These are phyloP conservation scores for Globisporangium heterothallicum DNA, from an alignment of 352 stramenopile species.

Conservation along the genomic window DNA sequence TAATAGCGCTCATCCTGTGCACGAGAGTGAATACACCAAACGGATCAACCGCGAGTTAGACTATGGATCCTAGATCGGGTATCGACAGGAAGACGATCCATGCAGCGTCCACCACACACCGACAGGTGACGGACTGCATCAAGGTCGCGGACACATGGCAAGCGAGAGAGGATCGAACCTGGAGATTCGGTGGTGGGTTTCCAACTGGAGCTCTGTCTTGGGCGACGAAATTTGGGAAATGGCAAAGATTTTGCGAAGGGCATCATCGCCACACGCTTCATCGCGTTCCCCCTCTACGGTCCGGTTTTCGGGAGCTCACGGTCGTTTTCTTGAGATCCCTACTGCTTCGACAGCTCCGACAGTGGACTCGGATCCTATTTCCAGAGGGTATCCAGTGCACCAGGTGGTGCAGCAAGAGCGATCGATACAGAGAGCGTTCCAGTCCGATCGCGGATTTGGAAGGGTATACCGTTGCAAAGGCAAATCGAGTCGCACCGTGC, in stretches of 20 bases:
- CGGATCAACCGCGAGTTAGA: slow-evolving; percentile 4
- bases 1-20: slow-evolving; percentile 51
- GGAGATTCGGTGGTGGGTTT: slow-evolving; percentile 1
- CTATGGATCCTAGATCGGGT: neutral
- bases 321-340: no score
- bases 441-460: neutral
- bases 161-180: neutral
- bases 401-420: no score
- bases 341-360: neutral
- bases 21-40: neutral
- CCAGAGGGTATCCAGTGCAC: neutral
- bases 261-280: neutral
- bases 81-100: neutral
- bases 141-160: no score
- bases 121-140: neutral
- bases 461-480: neutral
- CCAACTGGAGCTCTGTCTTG: slow-evolving; percentile 6
- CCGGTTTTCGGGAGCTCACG: neutral
- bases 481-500: neutral
- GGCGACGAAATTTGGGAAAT: slow-evolving; percentile 4
- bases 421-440: neutral
- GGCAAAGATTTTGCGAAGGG: neutral
- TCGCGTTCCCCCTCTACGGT: neutral
- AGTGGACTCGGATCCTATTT: neutral
- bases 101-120: neutral